Conservation (phyloP, 352 stramenopile species). For the Pythium utonaiense region DNA sequence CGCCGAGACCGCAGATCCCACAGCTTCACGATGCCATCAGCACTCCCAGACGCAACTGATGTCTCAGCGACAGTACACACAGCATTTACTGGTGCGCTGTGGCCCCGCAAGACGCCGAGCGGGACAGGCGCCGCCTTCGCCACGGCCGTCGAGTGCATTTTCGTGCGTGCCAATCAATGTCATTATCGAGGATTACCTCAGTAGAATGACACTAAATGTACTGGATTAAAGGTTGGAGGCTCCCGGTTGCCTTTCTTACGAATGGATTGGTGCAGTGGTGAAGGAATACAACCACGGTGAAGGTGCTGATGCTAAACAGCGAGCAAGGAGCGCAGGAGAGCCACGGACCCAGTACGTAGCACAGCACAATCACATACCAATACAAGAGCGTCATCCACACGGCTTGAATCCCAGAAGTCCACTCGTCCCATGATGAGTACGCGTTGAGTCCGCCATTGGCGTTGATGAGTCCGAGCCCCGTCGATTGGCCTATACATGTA, state of each 20-base stretch:
- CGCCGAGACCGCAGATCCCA: constrained; percentile 67
- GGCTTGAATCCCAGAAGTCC: too few species aligned
- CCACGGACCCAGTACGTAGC: too few species aligned
- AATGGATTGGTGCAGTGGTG: too few species aligned
- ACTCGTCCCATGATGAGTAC: too few species aligned
- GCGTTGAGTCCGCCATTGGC: too few species aligned
- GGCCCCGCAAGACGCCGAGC: constrained; percentile 62
- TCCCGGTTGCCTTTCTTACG: constrained; percentile 8
- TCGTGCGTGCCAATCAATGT: constrained; percentile 1
- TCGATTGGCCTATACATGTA: too few species aligned
- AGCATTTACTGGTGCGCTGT: constrained; percentile 56
- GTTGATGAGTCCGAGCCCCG: too few species aligned
- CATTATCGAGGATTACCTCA: background rate
- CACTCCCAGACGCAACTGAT: constrained; percentile 43
- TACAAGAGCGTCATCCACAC: too few species aligned
- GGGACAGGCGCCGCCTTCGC: constrained; percentile 33
- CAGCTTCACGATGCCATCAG: constrained; percentile 66
- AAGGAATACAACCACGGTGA: too few species aligned
- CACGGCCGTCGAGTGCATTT: background rate
- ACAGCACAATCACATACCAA: too few species aligned
- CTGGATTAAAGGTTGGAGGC: background rate
- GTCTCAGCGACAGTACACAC: constrained; percentile 44
- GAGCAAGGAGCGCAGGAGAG: too few species aligned
- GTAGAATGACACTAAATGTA: background rate
- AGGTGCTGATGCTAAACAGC: too few species aligned